phyloP scores from a whole-genome alignment of 768 basidiomycete genomes.

The Leccinum broughii region DNA sequence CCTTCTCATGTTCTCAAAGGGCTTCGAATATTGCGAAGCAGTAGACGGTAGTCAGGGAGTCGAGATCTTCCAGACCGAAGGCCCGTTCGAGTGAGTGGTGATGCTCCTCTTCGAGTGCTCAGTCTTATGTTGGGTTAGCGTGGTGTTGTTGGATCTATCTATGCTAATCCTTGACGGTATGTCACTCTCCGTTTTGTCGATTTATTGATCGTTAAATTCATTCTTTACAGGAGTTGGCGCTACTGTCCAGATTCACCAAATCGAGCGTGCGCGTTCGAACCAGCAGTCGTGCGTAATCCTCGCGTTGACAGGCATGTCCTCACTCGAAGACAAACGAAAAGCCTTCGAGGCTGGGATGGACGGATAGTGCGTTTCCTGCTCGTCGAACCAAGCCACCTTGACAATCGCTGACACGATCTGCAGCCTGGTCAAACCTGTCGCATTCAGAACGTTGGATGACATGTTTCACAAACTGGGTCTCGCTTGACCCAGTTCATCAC shows the following conservation, averaged over 20 bases:
- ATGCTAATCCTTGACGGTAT: slow-evolving; percentile 93
- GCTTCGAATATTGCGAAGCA: slow-evolving; percentile 76
- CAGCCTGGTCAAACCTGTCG: slow-evolving; percentile 93
- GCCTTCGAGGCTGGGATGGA: slow-evolving; percentile 94
- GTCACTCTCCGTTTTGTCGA: slow-evolving; percentile 13
- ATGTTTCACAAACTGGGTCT: slow-evolving; percentile 76
- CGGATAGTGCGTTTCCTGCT: slow-evolving; percentile 74
- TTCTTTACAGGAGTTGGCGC: slow-evolving; percentile 68
- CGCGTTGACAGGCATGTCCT: slow-evolving; percentile 92
- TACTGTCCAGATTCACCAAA: slow-evolving; percentile 75
- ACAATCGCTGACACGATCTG: slow-evolving; percentile 1
- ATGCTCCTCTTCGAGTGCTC: neutral
- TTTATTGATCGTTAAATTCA: neutral
- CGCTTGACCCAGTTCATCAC: slow-evolving; percentile 29
- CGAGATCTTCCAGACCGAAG: slow-evolving; percentile 63
- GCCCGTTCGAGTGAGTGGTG: slow-evolving; percentile 79
- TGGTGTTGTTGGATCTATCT: slow-evolving; percentile 84
- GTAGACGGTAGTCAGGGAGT: slow-evolving; percentile 87
- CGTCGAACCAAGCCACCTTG: neutral
- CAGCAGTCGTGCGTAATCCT: slow-evolving; percentile 58
- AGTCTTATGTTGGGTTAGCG: slow-evolving; percentile 43
- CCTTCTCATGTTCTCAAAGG: slow-evolving; percentile 37
- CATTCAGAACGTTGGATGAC: slow-evolving; percentile 88
- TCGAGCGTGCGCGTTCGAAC: slow-evolving; percentile 51
- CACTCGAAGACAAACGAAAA: slow-evolving; percentile 85